Evolutionary conservation across 805 yeast species (phyloP).

Genomic region (Candida nonsorbophila): DNA sequence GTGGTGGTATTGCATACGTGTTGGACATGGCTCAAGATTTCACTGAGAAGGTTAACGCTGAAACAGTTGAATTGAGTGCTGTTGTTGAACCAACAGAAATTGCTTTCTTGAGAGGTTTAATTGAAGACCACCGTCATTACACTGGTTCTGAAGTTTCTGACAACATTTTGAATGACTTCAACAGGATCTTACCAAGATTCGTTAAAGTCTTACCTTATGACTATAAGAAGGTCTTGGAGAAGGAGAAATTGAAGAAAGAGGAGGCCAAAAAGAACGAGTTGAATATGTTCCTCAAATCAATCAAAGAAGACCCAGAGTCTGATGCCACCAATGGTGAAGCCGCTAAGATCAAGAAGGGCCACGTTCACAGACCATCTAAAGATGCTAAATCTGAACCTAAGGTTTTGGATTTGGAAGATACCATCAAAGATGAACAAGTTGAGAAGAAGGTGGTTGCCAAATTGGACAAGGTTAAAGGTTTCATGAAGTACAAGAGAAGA

Average conservation of each 20-base stretch:
- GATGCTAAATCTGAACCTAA: constrained; percentile 60
- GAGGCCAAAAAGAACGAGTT: constrained; percentile 65
- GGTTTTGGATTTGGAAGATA: constrained; percentile 85
- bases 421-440: constrained; percentile 63
- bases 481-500: constrained; percentile 89
- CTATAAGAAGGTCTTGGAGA: constrained; percentile 83
- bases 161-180: constrained; percentile 77
- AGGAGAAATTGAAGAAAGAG: constrained; percentile 59
- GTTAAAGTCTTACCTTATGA: constrained; percentile 92
- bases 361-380: constrained; percentile 28
- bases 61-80: constrained; percentile 73
- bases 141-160: constrained; percentile 90
- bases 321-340: constrained; percentile 91
- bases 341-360: constrained; percentile 48
- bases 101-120: constrained; percentile 86
- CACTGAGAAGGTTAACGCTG: constrained; percentile 68
- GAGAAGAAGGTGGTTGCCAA: constrained; percentile 59
- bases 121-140: constrained; percentile 94
- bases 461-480: constrained; percentile 81
- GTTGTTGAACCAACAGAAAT: constrained; percentile 86
- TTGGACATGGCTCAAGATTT: constrained; percentile 94
- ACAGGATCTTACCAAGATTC: constrained; percentile 80
- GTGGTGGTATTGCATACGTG: constrained; percentile 98
- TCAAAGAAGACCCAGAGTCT: constrained; percentile 77
- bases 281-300: constrained; percentile 58